phyloP scores from a whole-genome alignment of 116 monocot species.

The Dioscorea cayenensis region DNA sequence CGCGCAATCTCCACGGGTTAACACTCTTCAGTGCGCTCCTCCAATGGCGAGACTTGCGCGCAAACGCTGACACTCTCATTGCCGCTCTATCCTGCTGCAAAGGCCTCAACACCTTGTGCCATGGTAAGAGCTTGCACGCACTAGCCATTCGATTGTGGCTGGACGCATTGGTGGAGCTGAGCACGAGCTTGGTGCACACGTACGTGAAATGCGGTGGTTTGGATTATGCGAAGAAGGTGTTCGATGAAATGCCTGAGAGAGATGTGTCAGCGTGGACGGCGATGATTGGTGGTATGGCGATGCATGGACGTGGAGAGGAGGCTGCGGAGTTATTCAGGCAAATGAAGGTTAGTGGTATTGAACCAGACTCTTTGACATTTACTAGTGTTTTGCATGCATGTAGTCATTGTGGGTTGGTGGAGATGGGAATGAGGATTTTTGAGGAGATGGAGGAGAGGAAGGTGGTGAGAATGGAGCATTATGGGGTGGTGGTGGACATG shows the following conservation, averaged over 20 bases:
- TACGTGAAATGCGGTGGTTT: slow-evolving; percentile 42
- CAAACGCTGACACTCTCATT: slow-evolving; percentile 34
- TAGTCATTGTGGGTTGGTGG: slow-evolving; percentile 29
- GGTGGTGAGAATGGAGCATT: slow-evolving; percentile 40
- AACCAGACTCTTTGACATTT: slow-evolving; percentile 33
- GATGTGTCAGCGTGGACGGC: slow-evolving; percentile 50
- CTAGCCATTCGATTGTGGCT: slow-evolving; percentile 5
- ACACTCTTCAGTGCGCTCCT: slow-evolving; percentile 29
- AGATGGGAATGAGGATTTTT: slow-evolving; percentile 20
- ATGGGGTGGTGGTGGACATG: slow-evolving; percentile 44
- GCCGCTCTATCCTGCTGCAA: slow-evolving; percentile 34
- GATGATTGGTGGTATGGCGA: slow-evolving; percentile 41
- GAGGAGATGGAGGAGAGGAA: slow-evolving; percentile 19
- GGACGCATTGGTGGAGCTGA: not conserved
- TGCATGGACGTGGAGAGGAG: slow-evolving; percentile 27
- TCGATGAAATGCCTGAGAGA: slow-evolving; percentile 19
- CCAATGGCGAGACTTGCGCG: not conserved
- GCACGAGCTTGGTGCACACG: slow-evolving; percentile 35
- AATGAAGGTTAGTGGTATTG: slow-evolving; percentile 14
- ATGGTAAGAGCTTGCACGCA: slow-evolving; percentile 31
- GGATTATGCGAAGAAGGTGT: slow-evolving; percentile 25
- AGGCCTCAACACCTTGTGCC: slow-evolving; percentile 5
- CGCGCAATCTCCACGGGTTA: slow-evolving; percentile 8
- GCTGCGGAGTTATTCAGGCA: slow-evolving; percentile 30
- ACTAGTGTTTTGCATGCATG: slow-evolving; percentile 46